These are phyloP conservation scores for Skeletonema menzelii DNA, from an alignment of 108 stramenopile genomes.

Conservation along the genomic window DNA sequence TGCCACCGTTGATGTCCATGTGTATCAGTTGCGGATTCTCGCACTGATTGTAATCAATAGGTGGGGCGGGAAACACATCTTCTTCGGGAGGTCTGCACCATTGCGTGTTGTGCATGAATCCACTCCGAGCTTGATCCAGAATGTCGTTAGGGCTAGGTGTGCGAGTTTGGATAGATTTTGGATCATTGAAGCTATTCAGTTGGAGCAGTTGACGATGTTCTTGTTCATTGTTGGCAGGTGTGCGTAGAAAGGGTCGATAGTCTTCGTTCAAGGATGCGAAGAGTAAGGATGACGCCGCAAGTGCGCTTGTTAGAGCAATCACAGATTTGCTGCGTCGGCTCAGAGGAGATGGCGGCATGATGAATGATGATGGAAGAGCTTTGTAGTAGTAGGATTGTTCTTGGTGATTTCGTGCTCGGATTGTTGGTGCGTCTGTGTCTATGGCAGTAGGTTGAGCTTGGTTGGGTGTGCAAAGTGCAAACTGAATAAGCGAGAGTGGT, in stretches of 20 bases:
- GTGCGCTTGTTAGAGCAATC: neutral
- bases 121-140: neutral
- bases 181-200: neutral
- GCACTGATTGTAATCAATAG: neutral
- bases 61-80: neutral
- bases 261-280: neutral
- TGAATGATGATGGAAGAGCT: neutral
- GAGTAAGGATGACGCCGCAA: neutral
- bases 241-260: neutral
- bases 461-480: too few relatives aligned
- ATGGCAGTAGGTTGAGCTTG: too few relatives aligned
- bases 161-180: neutral
- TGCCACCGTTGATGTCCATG: slow-evolving; percentile 1
- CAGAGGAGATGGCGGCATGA: neutral
- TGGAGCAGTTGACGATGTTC: neutral
- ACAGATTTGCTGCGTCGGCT: neutral
- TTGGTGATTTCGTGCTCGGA: too few relatives aligned
- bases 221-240: neutral
- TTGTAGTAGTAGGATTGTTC: too few relatives aligned
- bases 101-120: neutral
- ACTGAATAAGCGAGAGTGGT: too few relatives aligned
- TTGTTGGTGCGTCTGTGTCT: too few relatives aligned
- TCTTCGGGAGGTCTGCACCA: neutral
- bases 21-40: neutral
- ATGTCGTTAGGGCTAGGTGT: neutral